Percentiles rank a stretch among this genome's conserved stretches.
Evolutionary conservation across 2,329 filamentous ascomycete species (phyloP).

Genomic region (Didymellaceae sp.): DNA sequence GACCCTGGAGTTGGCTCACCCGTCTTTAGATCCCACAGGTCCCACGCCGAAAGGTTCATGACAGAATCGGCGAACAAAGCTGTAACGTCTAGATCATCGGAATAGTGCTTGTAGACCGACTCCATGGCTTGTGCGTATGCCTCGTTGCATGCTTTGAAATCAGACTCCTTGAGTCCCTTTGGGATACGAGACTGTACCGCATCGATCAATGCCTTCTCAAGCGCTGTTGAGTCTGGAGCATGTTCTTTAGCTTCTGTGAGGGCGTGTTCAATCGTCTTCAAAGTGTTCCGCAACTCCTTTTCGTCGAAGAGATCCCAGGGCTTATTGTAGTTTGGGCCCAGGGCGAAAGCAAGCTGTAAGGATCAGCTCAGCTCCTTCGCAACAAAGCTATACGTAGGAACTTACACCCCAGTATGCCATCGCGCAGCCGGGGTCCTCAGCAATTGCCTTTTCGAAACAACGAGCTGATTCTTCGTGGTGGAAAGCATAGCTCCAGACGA

Average conservation of each 20-base stretch:
- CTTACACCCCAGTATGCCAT: constrained; percentile 70
- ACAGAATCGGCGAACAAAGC: constrained; percentile 68
- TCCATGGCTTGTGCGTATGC: constrained; percentile 69
- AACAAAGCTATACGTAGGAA: no score
- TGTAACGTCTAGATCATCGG: constrained; percentile 67
- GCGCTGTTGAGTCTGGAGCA: constrained; percentile 49
- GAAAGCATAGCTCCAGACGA: constrained; percentile 78
- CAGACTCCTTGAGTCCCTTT: constrained; percentile 48
- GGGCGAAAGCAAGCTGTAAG: constrained; percentile 63
- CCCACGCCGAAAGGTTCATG: constrained; percentile 71
- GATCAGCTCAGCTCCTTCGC: no score
- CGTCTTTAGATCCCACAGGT: constrained; percentile 66
- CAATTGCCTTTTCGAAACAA: constrained; percentile 69
- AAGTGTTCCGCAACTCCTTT: constrained; percentile 61
- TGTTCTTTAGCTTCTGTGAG: constrained; percentile 53
- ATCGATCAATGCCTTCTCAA: constrained; percentile 68
- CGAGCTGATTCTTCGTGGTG: constrained; percentile 74
- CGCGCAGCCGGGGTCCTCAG: constrained; percentile 60
- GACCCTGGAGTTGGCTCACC: constrained; percentile 63
- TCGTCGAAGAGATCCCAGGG: constrained; percentile 75
- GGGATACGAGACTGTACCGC: constrained; percentile 62
- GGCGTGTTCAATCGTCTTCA: constrained; percentile 58
- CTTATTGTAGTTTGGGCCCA: constrained; percentile 82
- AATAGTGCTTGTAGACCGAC: constrained; percentile 59
- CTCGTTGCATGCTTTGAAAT: constrained; percentile 61